phyloP scores from a whole-genome alignment of 2,329 filamentous ascomycete species.

The Penicillium brasilianum region DNA sequence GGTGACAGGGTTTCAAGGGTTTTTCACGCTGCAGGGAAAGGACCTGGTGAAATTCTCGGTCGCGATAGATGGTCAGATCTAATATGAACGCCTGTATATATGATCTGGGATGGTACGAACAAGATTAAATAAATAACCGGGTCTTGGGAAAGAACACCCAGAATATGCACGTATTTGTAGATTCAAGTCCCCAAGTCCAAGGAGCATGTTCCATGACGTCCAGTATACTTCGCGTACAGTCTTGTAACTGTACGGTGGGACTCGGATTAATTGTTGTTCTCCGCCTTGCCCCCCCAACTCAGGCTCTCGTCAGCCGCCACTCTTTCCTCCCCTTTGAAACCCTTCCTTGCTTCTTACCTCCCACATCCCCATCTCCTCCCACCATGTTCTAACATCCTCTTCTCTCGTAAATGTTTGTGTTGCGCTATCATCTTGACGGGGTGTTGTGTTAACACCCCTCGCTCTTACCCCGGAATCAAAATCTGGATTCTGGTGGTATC shows the following conservation, averaged over 20 bases:
- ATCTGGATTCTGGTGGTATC: background rate
- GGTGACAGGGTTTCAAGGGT: conserved; percentile 15
- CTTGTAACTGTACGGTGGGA: conserved; percentile 7
- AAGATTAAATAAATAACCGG: background rate
- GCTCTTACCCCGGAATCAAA: background rate
- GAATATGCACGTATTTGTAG: conserved; percentile 6
- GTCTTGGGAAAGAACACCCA: background rate
- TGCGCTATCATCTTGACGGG: conserved; percentile 31
- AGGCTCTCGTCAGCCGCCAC: conserved; percentile 40
- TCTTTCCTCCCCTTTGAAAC: conserved; percentile 26
- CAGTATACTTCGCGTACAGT: background rate
- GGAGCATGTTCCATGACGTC: conserved; percentile 6
- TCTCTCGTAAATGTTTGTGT: conserved; percentile 32
- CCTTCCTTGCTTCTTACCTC: conserved; percentile 28
- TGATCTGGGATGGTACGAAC: background rate
- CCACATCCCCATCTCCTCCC: conserved; percentile 7
- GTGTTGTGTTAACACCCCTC: conserved; percentile 23
- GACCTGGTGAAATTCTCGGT: background rate
- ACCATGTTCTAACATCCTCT: conserved; percentile 29
- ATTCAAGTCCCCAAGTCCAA: background rate
- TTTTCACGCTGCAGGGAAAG: conserved; percentile 15
- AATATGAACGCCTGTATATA: background rate
- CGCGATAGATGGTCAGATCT: background rate
- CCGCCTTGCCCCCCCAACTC: conserved; percentile 30
- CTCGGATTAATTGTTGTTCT: conserved; percentile 36